Percentiles rank a stretch among this genome's conserved stretches.
These are phyloP conservation scores for Lachnellula subtilissima DNA, from an alignment of 2,329 filamentous ascomycete species.

Conservation along the genomic window DNA sequence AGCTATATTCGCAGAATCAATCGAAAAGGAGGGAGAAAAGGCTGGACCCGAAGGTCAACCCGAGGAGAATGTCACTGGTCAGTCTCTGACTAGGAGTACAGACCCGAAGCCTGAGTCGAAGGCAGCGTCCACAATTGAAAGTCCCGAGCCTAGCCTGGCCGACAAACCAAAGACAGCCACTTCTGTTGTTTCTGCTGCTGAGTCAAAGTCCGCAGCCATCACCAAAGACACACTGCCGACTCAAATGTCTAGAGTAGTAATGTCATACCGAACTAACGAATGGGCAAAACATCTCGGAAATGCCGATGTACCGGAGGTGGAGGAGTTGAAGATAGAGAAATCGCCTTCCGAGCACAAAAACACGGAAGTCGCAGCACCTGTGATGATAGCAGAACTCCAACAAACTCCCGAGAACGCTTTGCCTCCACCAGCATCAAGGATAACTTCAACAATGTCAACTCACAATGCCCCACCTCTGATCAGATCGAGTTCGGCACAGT, in stretches of 20 bases:
- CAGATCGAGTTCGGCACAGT: constrained; percentile 17
- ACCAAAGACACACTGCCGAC: constrained; percentile 61
- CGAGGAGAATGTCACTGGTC: background rate
- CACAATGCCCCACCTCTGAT: constrained; percentile 2
- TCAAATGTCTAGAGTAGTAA: constrained; percentile 69
- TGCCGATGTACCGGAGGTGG: constrained; percentile 67
- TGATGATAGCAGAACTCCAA: constrained; percentile 60
- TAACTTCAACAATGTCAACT: constrained; percentile 17
- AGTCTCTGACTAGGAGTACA: constrained; percentile 19
- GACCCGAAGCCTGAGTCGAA: constrained; percentile 17
- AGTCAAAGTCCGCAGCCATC: constrained; percentile 44
- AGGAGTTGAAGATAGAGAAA: constrained; percentile 52
- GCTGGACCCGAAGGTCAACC: background rate
- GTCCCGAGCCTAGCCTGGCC: constrained; percentile 13
- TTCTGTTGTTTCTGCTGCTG: constrained; percentile 38
- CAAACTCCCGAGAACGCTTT: constrained; percentile 46
- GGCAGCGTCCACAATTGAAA: background rate
- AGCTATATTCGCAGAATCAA: background rate
- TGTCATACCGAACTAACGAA: constrained; percentile 87
- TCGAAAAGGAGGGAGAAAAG: background rate
- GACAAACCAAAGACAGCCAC: constrained; percentile 14
- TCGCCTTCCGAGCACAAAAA: constrained; percentile 32
- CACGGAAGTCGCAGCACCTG: constrained; percentile 52
- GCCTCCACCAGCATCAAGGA: constrained; percentile 14
- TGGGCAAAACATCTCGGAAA: constrained; percentile 86